phyloP scores from a whole-genome alignment of 306 rosid genomes.

The Oxytropis ochrocephala region DNA sequence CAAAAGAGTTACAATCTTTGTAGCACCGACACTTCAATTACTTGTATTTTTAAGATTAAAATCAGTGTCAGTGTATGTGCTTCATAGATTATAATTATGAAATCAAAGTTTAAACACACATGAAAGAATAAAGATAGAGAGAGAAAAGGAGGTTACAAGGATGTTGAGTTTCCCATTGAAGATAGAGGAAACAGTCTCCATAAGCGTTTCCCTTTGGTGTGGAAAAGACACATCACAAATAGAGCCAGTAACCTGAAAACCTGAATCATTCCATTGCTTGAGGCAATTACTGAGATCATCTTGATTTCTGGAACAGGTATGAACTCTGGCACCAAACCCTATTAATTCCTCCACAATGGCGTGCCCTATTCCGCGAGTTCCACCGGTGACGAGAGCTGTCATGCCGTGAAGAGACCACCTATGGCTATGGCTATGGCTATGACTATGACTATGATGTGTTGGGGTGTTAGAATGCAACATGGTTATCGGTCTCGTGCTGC shows the following conservation, averaged over 20 bases:
- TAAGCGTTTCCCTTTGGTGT: constrained; percentile 47
- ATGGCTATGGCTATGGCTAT: background rate
- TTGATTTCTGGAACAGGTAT: constrained; percentile 59
- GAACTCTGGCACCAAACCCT: constrained; percentile 74
- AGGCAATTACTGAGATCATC: constrained; percentile 43
- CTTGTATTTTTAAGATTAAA: too few species aligned
- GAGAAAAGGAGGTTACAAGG: constrained; percentile 38
- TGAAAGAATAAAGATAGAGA: background rate
- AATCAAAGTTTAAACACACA: background rate
- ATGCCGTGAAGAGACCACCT: constrained; percentile 58
- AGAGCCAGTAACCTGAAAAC: constrained; percentile 58
- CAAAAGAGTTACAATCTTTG: too few species aligned
- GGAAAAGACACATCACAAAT: constrained; percentile 58
- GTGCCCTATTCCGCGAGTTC: constrained; percentile 75
- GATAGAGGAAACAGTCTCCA: constrained; percentile 45
- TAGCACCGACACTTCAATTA: too few species aligned
- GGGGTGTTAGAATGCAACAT: constrained; percentile 5
- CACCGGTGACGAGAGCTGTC: constrained; percentile 76
- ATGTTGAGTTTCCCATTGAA: constrained; percentile 72
- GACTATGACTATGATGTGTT: background rate
- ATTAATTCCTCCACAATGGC: constrained; percentile 70
- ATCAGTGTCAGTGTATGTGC: too few species aligned
- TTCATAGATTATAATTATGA: too few species aligned
- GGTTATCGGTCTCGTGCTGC: background rate
- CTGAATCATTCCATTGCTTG: constrained; percentile 46